These are phyloP conservation scores for Eremothecium gossypii DNA, from an alignment of 1,139 yeast genomes.

Conservation along the genomic window DNA sequence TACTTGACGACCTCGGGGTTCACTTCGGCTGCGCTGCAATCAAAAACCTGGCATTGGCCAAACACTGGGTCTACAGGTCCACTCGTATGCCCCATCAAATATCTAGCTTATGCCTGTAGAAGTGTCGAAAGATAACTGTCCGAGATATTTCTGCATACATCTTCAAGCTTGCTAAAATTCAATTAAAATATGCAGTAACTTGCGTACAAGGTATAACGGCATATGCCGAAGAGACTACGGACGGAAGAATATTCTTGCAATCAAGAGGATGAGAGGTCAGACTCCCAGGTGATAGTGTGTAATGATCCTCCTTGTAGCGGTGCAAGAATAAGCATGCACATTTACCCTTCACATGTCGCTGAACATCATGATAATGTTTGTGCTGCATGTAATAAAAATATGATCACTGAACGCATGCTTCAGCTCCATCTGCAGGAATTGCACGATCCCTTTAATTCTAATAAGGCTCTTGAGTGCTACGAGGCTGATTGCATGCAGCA, in stretches of 20 bases:
- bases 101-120: too few relatives aligned
- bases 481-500: conserved; percentile 31
- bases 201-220: too few relatives aligned
- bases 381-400: conserved; percentile 34
- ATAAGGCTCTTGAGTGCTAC: conserved; percentile 36
- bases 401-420: conserved; percentile 36
- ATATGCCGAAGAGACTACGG: too few relatives aligned
- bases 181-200: too few relatives aligned
- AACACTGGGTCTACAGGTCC: conserved; percentile 19
- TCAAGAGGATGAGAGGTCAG: too few relatives aligned
- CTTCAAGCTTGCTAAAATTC: too few relatives aligned
- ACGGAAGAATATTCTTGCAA: too few relatives aligned
- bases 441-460: conserved; percentile 42
- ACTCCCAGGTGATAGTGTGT: conserved; percentile 8
- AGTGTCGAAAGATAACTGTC: too few relatives aligned
- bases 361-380: conserved; percentile 31
- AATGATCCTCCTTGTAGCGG: conserved; percentile 15
- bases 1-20: conserved; percentile 22
- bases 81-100: conserved; percentile 1
- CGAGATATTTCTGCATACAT: too few relatives aligned
- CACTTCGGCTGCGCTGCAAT: conserved; percentile 18
- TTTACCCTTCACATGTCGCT: conserved; percentile 13
- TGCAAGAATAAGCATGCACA: conserved; percentile 10
- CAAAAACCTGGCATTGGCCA: conserved; percentile 26
- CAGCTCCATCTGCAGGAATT: conserved; percentile 43